Evolutionary conservation across 352 stramenopile genomes (phyloP).

Genomic region (Saprolegnia parasitica): DNA sequence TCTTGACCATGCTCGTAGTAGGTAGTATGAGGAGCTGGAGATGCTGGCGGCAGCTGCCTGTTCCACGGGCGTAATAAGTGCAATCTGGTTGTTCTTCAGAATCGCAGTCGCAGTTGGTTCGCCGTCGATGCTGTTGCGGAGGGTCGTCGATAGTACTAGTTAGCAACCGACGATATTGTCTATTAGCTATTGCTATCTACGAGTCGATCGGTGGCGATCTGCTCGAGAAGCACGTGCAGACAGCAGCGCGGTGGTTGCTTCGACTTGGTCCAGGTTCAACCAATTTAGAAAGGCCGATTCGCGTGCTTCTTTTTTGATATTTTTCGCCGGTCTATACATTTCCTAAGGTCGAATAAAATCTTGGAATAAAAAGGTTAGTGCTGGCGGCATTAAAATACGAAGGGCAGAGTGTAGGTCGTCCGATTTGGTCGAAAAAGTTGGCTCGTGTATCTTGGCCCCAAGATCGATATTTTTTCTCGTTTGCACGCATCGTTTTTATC

Average conservation of each 20-base stretch:
- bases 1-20: no score
- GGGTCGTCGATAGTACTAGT: no score
- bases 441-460: slow-evolving; percentile 1
- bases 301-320: neutral
- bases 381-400: neutral
- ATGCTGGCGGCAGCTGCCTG: no score
- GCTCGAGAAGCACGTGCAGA: no score
- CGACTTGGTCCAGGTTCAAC: neutral
- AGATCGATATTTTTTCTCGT: neutral
- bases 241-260: neutral
- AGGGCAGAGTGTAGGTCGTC: neutral
- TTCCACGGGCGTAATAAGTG: no score
- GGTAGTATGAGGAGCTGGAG: no score
- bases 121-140: no score
- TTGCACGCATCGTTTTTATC: neutral
- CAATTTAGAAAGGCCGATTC: neutral
- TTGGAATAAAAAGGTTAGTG: neutral
- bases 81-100: no score
- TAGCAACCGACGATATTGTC: no score
- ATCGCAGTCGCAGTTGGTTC: no score
- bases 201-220: no score
- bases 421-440: neutral
- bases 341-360: neutral
- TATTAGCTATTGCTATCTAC: no score
- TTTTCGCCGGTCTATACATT: neutral